Base-by-base conservation (phyloP, 2,329 filamentous ascomycete species). In the Achaetomium macrosporum region DNA sequence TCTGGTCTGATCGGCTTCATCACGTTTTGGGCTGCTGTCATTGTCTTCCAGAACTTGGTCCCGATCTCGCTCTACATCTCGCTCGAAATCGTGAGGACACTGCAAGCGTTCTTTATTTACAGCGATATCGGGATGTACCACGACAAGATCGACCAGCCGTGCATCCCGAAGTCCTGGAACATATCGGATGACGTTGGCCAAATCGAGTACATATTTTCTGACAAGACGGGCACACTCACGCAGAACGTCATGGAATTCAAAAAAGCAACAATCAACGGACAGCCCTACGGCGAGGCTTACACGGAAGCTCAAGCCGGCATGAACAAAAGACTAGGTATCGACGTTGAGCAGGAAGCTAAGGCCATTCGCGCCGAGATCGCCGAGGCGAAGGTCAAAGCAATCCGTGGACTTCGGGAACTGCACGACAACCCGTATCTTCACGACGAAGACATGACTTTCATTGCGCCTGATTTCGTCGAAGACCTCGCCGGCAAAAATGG, bases 221-320 rank as follows among this genome's bases (percentile, higher is more conserved):
- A 95, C 76, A 95, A 95, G 72, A 95, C 89, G 0, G 89, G 89
- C 54, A 95, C 89, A 2, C 73, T 95, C 59, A 95, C 89, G 0
- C 89, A 95, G 64, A 95, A 95, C 67, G 87, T 95, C 49, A 95
- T 95, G 93, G 95, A 99, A 69, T 99, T 97, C 81, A 99, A 97
- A 71, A 99, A 99, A 71, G 90, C 87, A 51, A 95, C 91, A 0
- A 85, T 99, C 70, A 97, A 97, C 64, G 92, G 92, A n/a, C 82
- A 93, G 55, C 84, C 91, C 0, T 99, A 99, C 61, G 93, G 95
- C 57, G 93, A 99, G 72, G 93, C 93, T 0, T 99, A 96, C 65
- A 99, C 95, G 0, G 93, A 99, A 70, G 93, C 93, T 0, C 89
- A 96, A 69, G 88, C 92, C 47, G 93, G 93, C 53, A 93, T 99